phyloP scores from a whole-genome alignment of 352 stramenopile genomes.

The Blastocystis hominis region DNA sequence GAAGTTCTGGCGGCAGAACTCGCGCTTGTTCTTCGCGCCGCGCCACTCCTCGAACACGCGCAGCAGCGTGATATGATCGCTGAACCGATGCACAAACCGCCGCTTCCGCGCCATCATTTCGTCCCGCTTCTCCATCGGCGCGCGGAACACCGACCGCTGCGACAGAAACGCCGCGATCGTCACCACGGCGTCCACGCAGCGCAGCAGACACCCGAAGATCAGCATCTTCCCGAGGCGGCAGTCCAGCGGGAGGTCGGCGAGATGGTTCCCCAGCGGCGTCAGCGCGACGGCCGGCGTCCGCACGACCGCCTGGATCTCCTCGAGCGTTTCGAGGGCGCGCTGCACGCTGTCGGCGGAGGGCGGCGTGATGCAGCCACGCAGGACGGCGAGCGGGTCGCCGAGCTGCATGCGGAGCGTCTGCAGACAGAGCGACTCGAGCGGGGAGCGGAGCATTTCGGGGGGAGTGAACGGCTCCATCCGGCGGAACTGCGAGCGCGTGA shows the following conservation, averaged over 20 bases:
- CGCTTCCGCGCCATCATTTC: conserved; percentile 69
- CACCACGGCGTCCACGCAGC: conserved; percentile 70
- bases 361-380: conserved; percentile 79
- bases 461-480: conserved; percentile 71
- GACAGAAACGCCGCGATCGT: conserved; percentile 75
- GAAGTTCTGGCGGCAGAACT: conserved; percentile 69
- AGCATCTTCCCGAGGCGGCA: conserved; percentile 90
- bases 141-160: conserved; percentile 67
- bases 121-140: conserved; percentile 69
- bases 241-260: conserved; percentile 86
- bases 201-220: conserved; percentile 83
- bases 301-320: conserved; percentile 75
- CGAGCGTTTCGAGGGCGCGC: conserved; percentile 79
- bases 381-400: conserved; percentile 73
- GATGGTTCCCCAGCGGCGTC: conserved; percentile 80
- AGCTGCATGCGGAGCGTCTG: conserved; percentile 82
- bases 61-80: conserved; percentile 71
- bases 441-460: conserved; percentile 86
- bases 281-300: conserved; percentile 64
- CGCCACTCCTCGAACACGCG: conserved; percentile 69
- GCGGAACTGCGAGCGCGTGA: conserved; percentile 70
- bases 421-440: conserved; percentile 84
- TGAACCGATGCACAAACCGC: conserved; percentile 66
- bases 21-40: conserved; percentile 59
- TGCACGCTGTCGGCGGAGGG: conserved; percentile 74